These are phyloP conservation scores for Entomortierella parvispora DNA, from an alignment of 192 early-diverging fungal genomes.

Conservation along the genomic window DNA sequence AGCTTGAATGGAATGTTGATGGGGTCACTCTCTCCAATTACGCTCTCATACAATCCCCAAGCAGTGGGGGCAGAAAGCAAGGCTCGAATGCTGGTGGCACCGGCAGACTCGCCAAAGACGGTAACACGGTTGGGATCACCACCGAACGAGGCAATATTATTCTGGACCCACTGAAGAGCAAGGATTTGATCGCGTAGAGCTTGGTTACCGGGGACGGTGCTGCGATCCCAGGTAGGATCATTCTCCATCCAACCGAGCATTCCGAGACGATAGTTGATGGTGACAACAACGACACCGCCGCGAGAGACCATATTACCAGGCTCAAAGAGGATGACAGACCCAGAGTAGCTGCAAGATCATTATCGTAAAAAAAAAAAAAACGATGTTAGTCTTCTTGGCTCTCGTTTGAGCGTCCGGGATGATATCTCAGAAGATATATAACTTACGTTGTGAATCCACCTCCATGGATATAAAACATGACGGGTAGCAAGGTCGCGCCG, in stretches of 20 bases:
- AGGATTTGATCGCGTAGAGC: constrained; percentile 61
- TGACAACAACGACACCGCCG: constrained; percentile 46
- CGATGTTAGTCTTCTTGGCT: too few species aligned
- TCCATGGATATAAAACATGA: constrained; percentile 44
- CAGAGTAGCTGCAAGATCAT: constrained; percentile 23
- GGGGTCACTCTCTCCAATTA: constrained; percentile 56
- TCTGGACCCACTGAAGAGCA: constrained; percentile 64
- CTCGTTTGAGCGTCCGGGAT: too few species aligned
- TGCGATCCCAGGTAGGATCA: neutral
- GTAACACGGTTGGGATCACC: constrained; percentile 63
- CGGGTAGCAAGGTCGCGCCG: constrained; percentile 4
- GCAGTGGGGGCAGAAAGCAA: constrained; percentile 47
- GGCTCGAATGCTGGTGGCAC: constrained; percentile 51
- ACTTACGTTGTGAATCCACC: constrained; percentile 34
- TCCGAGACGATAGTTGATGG: constrained; percentile 48
- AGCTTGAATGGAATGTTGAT: constrained; percentile 49
- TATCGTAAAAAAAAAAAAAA: neutral
- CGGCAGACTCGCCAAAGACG: constrained; percentile 47
- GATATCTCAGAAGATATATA: neutral
- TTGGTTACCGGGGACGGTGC: constrained; percentile 26
- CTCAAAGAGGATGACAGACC: constrained; percentile 33
- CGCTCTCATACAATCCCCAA: constrained; percentile 53
- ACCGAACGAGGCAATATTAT: constrained; percentile 65
- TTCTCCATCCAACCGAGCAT: constrained; percentile 39
- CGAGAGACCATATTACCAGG: constrained; percentile 44